A percentile compares a stretch with the other conserved stretches of the same genome.
Conservation (phyloP, 257 asterid species). For the Galeopsis tetrahit region DNA sequence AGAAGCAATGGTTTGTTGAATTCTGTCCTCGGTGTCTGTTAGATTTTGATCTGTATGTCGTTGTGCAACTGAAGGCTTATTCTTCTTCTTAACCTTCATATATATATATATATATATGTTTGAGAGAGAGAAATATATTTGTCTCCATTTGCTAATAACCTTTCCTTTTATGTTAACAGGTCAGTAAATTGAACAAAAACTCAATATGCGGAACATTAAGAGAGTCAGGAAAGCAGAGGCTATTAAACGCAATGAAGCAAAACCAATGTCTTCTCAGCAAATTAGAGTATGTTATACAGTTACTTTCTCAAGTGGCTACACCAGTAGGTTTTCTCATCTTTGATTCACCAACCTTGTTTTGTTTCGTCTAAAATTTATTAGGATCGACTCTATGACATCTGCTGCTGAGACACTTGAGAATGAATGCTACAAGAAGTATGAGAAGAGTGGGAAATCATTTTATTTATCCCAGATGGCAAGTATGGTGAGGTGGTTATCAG, state of each 20-base stretch:
- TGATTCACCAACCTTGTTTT: neutral
- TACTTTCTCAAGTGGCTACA: neutral
- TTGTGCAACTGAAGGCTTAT: neutral
- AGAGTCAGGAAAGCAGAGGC: slow-evolving; percentile 74
- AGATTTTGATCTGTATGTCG: neutral
- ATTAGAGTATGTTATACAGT: slow-evolving; percentile 46
- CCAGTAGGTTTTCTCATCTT: neutral
- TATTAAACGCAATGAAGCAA: slow-evolving; percentile 63
- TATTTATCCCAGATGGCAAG: slow-evolving; percentile 88
- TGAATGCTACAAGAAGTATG: slow-evolving; percentile 72
- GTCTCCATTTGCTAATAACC: slow-evolving; percentile 21
- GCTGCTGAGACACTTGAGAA: slow-evolving; percentile 68
- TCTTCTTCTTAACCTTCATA: neutral
- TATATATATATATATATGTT: neutral
- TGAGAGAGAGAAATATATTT: neutral
- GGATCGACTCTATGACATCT: slow-evolving; percentile 55
- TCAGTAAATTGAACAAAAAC: slow-evolving; percentile 64
- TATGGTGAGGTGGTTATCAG: slow-evolving; percentile 77
- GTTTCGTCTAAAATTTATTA: slow-evolving; percentile 37
- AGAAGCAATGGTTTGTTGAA: too few species aligned
- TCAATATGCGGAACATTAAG: slow-evolving; percentile 66
- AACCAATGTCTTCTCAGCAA: slow-evolving; percentile 53
- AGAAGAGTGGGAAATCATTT: slow-evolving; percentile 73
- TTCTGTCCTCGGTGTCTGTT: neutral
- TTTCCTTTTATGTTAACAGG: slow-evolving; percentile 41